phyloP scores from a whole-genome alignment of 768 basidiomycete genomes.

The Terana coerulea region DNA sequence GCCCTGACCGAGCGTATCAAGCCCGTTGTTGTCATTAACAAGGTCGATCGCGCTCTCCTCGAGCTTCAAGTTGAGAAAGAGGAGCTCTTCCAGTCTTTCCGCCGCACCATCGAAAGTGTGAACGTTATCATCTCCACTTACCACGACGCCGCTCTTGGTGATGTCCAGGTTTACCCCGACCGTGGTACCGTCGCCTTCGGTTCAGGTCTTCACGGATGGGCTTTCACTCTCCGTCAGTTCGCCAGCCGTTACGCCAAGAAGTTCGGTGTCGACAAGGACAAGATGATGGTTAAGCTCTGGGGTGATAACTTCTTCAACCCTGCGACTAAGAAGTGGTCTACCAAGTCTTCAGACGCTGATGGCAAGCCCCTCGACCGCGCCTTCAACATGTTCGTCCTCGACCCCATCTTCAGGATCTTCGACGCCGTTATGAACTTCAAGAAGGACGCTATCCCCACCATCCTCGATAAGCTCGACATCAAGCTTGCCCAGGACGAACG shows the following conservation, averaged over 20 bases:
- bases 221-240: conserved; percentile 98
- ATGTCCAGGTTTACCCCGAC: conserved; percentile 99
- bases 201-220: conserved; percentile 99
- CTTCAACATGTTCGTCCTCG: conserved; percentile 97
- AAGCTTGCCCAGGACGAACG: conserved; percentile 85
- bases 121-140: conserved; percentile 99
- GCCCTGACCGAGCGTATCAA: conserved; percentile 98
- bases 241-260: conserved; percentile 93
- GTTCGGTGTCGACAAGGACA: conserved; percentile 98
- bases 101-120: conserved; percentile 93
- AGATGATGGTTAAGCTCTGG: conserved; percentile 98
- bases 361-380: conserved; percentile 96
- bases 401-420: conserved; percentile 99
- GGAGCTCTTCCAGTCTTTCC: conserved; percentile 96
- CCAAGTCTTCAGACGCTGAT: conserved; percentile 66
- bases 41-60: conserved; percentile 98
- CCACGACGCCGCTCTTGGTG: conserved; percentile 89
- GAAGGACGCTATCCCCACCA: conserved; percentile 77
- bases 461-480: conserved; percentile 96
- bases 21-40: conserved; percentile 99
- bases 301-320: conserved; percentile 99
- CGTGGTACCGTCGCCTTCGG: conserved; percentile 98
- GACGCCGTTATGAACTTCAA: conserved; percentile 99
- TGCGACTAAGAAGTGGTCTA: conserved; percentile 93
- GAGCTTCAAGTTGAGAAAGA: conserved; percentile 98